phyloP scores from a whole-genome alignment of 495 filamentous ascomycete genomes.

The Lophium mytilinum region DNA sequence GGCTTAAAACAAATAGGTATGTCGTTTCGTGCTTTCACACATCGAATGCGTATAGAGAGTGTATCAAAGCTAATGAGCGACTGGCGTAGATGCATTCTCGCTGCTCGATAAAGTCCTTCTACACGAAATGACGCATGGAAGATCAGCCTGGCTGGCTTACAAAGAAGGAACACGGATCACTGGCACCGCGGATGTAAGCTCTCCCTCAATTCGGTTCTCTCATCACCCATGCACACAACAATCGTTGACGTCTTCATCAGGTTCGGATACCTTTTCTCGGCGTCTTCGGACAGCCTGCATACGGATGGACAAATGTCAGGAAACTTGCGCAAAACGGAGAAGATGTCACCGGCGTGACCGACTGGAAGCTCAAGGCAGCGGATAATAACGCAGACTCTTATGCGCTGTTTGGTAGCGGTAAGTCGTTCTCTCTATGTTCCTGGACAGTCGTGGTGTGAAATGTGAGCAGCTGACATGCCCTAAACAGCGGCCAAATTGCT shows the following conservation, averaged over 20 bases:
- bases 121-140: conserved; percentile 9
- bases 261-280: background rate
- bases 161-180: background rate
- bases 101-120: conserved; percentile 11
- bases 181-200: background rate
- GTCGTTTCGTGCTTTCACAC: background rate
- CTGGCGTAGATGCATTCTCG: background rate
- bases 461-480: background rate
- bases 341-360: background rate
- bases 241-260: background rate
- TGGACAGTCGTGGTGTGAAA: too few species aligned
- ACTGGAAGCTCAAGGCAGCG: background rate
- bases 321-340: conserved; percentile 1
- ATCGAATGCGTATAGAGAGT: background rate
- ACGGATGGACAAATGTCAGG: background rate
- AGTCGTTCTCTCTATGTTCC: background rate
- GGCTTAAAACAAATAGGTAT: background rate
- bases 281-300: background rate
- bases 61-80: background rate
- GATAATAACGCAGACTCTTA: conserved; percentile 6
- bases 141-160: background rate
- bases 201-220: background rate
- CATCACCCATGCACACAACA: too few species aligned
- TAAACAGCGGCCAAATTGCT: background rate
- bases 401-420: conserved; percentile 7